phyloP scores from a whole-genome alignment of 768 basidiomycete species.

The Pisolithus albus region DNA sequence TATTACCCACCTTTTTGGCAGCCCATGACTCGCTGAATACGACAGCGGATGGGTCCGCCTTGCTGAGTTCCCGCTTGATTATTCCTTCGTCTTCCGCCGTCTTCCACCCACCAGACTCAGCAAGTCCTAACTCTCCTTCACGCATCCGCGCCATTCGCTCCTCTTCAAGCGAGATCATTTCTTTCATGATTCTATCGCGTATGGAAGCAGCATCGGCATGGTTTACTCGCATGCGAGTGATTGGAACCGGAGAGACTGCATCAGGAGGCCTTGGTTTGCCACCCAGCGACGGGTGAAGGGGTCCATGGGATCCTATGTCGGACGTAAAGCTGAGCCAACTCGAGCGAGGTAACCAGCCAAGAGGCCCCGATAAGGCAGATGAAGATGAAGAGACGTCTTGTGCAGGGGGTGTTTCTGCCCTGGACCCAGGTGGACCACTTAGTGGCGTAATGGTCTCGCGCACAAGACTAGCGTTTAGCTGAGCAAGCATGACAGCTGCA shows the following conservation, averaged over 20 bases:
- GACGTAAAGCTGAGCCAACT: constrained; percentile 37
- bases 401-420: constrained; percentile 1
- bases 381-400: constrained; percentile 12
- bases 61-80: constrained; percentile 87
- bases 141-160: constrained; percentile 94
- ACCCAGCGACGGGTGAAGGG: constrained; percentile 27
- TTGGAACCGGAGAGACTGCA: constrained; percentile 23
- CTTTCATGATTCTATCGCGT: constrained; percentile 93
- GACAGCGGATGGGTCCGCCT: constrained; percentile 91
- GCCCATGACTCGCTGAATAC: constrained; percentile 96
- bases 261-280: constrained; percentile 19
- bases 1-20: constrained; percentile 68
- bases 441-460: constrained; percentile 41
- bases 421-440: constrained; percentile 10
- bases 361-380: constrained; percentile 22
- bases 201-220: constrained; percentile 83
- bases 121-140: constrained; percentile 58
- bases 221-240: constrained; percentile 66
- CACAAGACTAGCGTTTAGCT: constrained; percentile 77
- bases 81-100: constrained; percentile 89
- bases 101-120: constrained; percentile 44
- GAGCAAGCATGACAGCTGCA: constrained; percentile 96
- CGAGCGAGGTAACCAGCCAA: constrained; percentile 51
- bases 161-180: constrained; percentile 96
- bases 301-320: constrained; percentile 17